Percentiles rank a stretch among this genome's conserved stretches.
phyloP scores from a whole-genome alignment of 2,329 filamentous ascomycete genomes.

The Ceratocystiopsis sp. region DNA sequence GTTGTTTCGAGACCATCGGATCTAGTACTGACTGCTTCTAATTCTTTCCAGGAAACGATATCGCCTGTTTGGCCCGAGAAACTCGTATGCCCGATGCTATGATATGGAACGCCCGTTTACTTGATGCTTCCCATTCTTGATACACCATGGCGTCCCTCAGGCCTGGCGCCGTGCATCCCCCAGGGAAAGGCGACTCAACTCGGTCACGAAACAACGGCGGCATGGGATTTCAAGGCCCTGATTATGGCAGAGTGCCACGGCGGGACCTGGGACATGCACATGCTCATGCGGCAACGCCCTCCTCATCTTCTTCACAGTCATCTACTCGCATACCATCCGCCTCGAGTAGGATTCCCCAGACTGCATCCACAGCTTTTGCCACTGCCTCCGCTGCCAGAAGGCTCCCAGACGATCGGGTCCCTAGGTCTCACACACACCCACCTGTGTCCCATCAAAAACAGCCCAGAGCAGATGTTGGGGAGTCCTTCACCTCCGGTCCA shows the following conservation, averaged over 20 bases:
- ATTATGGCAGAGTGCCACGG: neutral
- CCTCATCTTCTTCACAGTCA: neutral
- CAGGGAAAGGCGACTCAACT: neutral
- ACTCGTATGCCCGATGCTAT: neutral
- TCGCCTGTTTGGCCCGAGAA: neutral
- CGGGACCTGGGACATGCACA: neutral
- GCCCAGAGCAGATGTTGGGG: too few relatives aligned
- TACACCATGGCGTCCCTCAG: conserved; percentile 5
- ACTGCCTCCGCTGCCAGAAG: too few relatives aligned
- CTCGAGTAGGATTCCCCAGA: too few relatives aligned
- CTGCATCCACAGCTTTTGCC: too few relatives aligned
- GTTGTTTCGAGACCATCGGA: neutral
- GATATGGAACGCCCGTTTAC: too few relatives aligned
- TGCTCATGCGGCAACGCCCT: too few relatives aligned
- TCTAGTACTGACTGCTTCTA: neutral
- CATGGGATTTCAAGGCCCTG: too few relatives aligned
- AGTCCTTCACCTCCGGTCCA: too few relatives aligned
- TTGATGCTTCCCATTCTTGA: neutral
- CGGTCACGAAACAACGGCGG: neutral
- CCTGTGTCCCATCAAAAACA: too few relatives aligned
- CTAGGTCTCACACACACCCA: too few relatives aligned
- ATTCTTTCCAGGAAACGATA: neutral
- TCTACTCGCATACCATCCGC: too few relatives aligned
- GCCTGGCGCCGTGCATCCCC: conserved; percentile 1
- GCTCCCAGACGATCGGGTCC: too few relatives aligned